Percentiles rank a stretch among this genome's conserved stretches.
Conservation (phyloP, 2,329 filamentous ascomycete genomes). For the Neurospora crassa region DNA sequence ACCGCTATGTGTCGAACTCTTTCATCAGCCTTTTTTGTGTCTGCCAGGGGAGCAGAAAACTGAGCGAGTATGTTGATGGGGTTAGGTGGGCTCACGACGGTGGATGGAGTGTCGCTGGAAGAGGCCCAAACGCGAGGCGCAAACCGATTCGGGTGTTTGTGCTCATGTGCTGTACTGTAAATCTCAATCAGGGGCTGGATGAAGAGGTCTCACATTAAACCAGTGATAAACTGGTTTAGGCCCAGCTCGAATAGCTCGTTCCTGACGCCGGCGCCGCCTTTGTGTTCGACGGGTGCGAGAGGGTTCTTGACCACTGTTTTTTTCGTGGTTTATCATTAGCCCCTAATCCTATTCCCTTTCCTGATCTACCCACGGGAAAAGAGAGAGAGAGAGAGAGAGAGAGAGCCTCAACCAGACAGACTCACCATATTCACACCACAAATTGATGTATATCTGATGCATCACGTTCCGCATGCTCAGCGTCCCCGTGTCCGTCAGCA, state of each 20-base stretch:
- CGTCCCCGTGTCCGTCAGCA: conserved; percentile 85
- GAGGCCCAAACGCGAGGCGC: background rate
- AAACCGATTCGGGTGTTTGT: background rate
- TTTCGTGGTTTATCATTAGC: conserved; percentile 9
- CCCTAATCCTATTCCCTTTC: background rate
- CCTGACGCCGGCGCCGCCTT: conserved; percentile 57
- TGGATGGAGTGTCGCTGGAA: background rate
- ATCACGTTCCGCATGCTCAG: conserved; percentile 88
- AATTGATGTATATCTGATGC: conserved; percentile 96
- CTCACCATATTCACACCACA: conserved; percentile 90
- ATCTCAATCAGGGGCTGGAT: background rate
- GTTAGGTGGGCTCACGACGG: no score
- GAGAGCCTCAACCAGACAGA: conserved; percentile 6
- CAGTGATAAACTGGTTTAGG: conserved; percentile 68
- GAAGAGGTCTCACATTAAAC: conserved; percentile 39
- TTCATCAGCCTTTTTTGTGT: background rate
- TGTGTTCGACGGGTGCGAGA: conserved; percentile 58
- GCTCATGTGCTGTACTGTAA: background rate
- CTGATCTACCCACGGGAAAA: no score
- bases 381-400: no score
- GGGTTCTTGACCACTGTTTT: conserved; percentile 59
- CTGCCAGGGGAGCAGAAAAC: background rate
- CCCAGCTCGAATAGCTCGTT: conserved; percentile 64
- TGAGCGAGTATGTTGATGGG: background rate
- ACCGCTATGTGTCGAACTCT: background rate